phyloP scores from a whole-genome alignment of 78 protist genomes.

The Andalucia godoyi region DNA sequence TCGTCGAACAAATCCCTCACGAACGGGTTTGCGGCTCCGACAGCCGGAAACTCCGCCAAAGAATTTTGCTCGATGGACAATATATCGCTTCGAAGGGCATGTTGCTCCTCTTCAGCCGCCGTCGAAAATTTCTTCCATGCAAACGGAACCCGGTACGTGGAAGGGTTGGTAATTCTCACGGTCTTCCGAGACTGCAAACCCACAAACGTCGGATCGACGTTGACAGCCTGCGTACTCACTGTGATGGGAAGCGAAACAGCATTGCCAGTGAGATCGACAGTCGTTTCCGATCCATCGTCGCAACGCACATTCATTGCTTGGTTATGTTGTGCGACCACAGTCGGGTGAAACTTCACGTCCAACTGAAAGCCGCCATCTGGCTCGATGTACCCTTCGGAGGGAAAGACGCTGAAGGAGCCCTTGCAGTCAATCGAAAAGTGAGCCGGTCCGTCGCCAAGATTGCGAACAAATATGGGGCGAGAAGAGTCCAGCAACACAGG shows the following conservation, averaged over 20 bases:
- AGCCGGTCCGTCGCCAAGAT: slow-evolving; percentile 18
- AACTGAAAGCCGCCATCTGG: background rate
- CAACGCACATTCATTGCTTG: background rate
- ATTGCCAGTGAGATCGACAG: background rate
- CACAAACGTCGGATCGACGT: slow-evolving; percentile 26
- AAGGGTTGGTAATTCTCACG: slow-evolving; percentile 26
- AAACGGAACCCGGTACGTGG: background rate
- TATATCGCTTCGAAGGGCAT: background rate
- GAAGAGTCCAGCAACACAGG: slow-evolving; percentile 1
- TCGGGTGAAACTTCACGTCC: background rate
- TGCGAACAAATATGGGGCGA: slow-evolving; percentile 20
- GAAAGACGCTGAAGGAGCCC: slow-evolving; percentile 16
- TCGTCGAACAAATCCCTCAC: slow-evolving; percentile 1
- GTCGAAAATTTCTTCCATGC: slow-evolving; percentile 1
- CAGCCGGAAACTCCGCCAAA: background rate
- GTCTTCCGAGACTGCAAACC: slow-evolving; percentile 5
- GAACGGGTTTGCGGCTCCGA: background rate
- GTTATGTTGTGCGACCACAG: background rate
- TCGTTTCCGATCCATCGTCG: slow-evolving; percentile 25
- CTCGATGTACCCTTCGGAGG: background rate
- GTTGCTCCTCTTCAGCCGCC: slow-evolving; percentile 5
- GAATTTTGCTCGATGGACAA: background rate
- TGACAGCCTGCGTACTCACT: slow-evolving; percentile 7
- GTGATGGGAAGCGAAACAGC: slow-evolving; percentile 11
- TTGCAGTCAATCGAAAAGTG: background rate